Base-by-base conservation (phyloP, 108 stramenopile species). In the Discostella pseudostelligera region DNA sequence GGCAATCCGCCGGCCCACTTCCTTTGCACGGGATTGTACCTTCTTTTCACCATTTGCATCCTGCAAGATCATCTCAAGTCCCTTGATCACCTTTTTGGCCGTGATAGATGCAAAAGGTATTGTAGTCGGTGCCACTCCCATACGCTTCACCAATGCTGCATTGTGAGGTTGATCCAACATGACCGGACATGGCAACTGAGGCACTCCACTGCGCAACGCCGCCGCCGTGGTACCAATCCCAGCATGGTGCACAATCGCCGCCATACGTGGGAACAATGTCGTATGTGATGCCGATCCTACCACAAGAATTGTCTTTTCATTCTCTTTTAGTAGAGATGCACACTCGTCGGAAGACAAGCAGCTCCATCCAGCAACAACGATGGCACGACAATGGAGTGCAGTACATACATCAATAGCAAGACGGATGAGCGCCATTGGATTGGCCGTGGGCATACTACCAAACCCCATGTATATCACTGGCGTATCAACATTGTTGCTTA, bases 161-260 rank as follows among this genome's bases (percentile, higher is more conserved):
- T 70, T 55, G 39, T 70, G 62, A 21, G 36, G 69, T 48, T 76
- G 74, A 70, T 76, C 74, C 16, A 49, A n/a, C 62, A 76, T 47
- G 17, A 69, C 68, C 9, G 74, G 74, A 24, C 68, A 69, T 19
- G 69, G 37, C n/a, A 76, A 56, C 24, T 68, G 50, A 6, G 74
- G 74, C 25, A 51, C 37, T 19, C 69, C 74, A 1, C 67, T n/a
- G 9, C 74, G 68, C 4, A 76, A 32, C 1, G 74, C 68, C 14
- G 74, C 67, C 12, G 62, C 55, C 26, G 62, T 63, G 16, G 74
- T 76, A 11, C 74, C 74, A 19, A 51, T 56, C 8, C 74, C 74
- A 24, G 68, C 68, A 48, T 76, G 74, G 25, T 76, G 74, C 0
- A 64, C 11, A 0, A 53, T 62, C 32, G 56, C 43, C 19, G 48